phyloP scores from a whole-genome alignment of 805 yeast species.

The Monosporozyma aerobia region DNA sequence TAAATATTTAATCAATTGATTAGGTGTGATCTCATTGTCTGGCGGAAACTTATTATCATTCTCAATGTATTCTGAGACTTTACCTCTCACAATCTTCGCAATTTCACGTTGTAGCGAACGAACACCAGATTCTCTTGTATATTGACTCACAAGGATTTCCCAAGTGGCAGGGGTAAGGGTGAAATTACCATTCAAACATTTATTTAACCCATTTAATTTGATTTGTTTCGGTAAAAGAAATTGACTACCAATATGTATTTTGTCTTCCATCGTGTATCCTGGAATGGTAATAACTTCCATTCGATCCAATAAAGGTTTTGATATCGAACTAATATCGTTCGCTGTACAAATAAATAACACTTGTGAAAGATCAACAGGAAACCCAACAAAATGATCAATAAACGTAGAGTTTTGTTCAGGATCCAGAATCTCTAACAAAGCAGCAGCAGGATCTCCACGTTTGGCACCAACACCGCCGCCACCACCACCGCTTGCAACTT shows the following conservation, averaged over 20 bases:
- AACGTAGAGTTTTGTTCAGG: constrained; percentile 92
- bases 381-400: constrained; percentile 87
- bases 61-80: constrained; percentile 80
- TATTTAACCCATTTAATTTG: constrained; percentile 68
- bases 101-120: constrained; percentile 82
- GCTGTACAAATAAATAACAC: constrained; percentile 96
- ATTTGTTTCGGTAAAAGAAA: constrained; percentile 83
- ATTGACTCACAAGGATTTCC: constrained; percentile 60
- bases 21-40: constrained; percentile 33
- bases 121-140: constrained; percentile 93
- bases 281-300: constrained; percentile 94
- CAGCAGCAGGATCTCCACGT: constrained; percentile 85
- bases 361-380: constrained; percentile 86
- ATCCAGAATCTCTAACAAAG: constrained; percentile 83
- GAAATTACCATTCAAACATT: constrained; percentile 51
- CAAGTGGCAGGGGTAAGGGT: constrained; percentile 58
- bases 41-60: constrained; percentile 11
- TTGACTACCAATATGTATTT: constrained; percentile 78
- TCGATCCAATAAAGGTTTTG: constrained; percentile 89
- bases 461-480: constrained; percentile 41
- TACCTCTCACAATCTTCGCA: constrained; percentile 82
- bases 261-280: constrained; percentile 91
- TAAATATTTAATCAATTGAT: constrained; percentile 57
- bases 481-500: constrained; percentile 43
- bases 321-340: constrained; percentile 77